Evolutionary conservation across 768 basidiomycete genomes (phyloP).

Genomic region (Leccinum imitatum): DNA sequence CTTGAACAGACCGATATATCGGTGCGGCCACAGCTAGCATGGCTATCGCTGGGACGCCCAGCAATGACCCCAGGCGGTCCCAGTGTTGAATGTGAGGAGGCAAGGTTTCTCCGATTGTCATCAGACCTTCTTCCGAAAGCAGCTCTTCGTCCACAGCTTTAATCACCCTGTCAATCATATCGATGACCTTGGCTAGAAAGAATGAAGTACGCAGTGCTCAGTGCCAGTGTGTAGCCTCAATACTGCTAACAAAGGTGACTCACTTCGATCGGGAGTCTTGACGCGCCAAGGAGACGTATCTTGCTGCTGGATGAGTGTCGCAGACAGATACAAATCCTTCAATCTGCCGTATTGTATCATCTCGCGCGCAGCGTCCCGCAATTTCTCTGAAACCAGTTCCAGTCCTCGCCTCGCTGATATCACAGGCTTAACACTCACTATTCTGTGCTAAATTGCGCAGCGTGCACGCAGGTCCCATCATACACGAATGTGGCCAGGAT

Average conservation of each 20-base stretch:
- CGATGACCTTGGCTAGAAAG: background rate
- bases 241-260: background rate
- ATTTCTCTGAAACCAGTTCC: background rate
- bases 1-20: background rate
- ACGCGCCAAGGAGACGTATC: background rate
- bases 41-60: constrained; percentile 3
- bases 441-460: background rate
- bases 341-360: background rate
- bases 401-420: background rate
- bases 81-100: background rate
- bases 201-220: background rate
- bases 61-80: background rate
- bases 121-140: background rate
- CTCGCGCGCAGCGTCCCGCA: background rate
- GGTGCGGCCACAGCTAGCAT: background rate
- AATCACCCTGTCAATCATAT: background rate
- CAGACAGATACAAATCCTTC: background rate
- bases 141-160: background rate
- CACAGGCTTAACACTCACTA: background rate
- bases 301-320: background rate
- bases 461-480: background rate
- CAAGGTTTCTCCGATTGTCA: background rate
- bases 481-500: background rate
- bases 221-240: background rate
- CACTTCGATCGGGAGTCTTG: background rate